Percentiles rank a stretch among this genome's conserved stretches.
These are phyloP conservation scores for Nidularia sp. DNA, from an alignment of 768 basidiomycete genomes.

Conservation along the genomic window DNA sequence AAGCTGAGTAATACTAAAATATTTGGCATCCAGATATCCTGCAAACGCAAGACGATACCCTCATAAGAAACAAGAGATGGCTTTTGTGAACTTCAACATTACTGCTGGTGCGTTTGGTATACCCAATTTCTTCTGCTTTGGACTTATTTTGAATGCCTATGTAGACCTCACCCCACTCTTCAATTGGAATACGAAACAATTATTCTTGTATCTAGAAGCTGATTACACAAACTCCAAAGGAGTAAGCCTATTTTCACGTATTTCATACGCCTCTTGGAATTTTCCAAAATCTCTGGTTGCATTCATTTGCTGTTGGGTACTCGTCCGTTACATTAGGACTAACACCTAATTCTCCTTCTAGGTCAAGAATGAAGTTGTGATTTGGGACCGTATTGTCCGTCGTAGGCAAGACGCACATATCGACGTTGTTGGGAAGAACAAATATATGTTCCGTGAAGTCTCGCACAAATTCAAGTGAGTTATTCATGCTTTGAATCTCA, in stretches of 20 bases:
- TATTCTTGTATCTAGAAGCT: constrained; percentile 83
- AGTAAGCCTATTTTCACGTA: constrained; percentile 37
- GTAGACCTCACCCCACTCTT: constrained; percentile 81
- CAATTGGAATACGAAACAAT: constrained; percentile 96
- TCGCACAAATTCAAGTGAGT: constrained; percentile 73
- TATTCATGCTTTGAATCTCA: not conserved
- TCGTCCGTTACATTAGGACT: too few relatives aligned
- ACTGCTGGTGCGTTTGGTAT: constrained; percentile 52
- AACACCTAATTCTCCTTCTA: constrained; percentile 2
- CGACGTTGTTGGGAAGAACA: constrained; percentile 66
- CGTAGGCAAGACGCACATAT: constrained; percentile 72
- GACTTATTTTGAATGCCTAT: too few relatives aligned
- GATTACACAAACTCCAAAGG: constrained; percentile 75
- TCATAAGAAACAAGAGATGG: constrained; percentile 66
- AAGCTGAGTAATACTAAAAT: constrained; percentile 2
- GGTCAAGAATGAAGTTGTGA: constrained; percentile 61
- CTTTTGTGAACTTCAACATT: constrained; percentile 78
- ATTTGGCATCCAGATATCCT: constrained; percentile 31
- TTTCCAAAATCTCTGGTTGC: too few relatives aligned
- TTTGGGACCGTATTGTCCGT: constrained; percentile 92
- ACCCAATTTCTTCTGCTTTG: not conserved
- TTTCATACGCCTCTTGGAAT: too few relatives aligned
- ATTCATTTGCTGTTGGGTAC: not conserved
- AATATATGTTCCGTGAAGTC: constrained; percentile 79
- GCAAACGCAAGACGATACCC: constrained; percentile 51